Base-by-base conservation (phyloP, 2,329 filamentous ascomycete species). In the Biscogniauxia mediterranea region DNA sequence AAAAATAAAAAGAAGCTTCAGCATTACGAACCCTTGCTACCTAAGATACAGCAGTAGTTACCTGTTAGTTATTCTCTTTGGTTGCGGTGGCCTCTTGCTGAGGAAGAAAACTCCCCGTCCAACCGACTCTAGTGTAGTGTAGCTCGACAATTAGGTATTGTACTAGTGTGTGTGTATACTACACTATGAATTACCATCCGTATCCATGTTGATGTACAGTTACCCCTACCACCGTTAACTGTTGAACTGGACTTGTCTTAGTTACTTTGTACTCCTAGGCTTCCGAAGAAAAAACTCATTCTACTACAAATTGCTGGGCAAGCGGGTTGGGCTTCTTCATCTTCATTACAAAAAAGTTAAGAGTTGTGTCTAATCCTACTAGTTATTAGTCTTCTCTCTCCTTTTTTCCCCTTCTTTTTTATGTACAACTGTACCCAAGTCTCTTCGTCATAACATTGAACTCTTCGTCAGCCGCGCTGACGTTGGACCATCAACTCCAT, bases 401-500 rank as follows among this genome's bases (percentile, higher is more conserved):
- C 28, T 13, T 9, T 32, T 32, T 32, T 32, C 7, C 23, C 5
- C 23, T 23, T 5, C 23, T 32, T 9, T 32, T 32, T 32, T 32
- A 32, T 32, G 28, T 46, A 46, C 38, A 46, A 46, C 15, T 32
- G 38, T 46, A n/a, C 38, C 38, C 17, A 46, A 46, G 7, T 32
- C 11, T 32, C 28, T 32, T 32, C 28, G 28, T 32, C 38, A 46
- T 46, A n/a, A n/a, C n/a, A n/a, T n/a, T n/a, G n/a, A n/a, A 46
- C 38, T n/a, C 38, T 46, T 46, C 38, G 15, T 46, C 38, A 46
- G 38, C 38, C 7, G 7, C 7, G 38, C 38, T 46, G 38, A 46
- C 38, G 38, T 46, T 46, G 38, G 38, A 46, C 38, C 38, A 55
- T 58, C 52, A 53, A 51, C 52, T 53, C 28, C n/a, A 46, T 49